Base-by-base conservation (phyloP, 208 protist genomes). In the Leptomonas pyrrhocoris region DNA sequence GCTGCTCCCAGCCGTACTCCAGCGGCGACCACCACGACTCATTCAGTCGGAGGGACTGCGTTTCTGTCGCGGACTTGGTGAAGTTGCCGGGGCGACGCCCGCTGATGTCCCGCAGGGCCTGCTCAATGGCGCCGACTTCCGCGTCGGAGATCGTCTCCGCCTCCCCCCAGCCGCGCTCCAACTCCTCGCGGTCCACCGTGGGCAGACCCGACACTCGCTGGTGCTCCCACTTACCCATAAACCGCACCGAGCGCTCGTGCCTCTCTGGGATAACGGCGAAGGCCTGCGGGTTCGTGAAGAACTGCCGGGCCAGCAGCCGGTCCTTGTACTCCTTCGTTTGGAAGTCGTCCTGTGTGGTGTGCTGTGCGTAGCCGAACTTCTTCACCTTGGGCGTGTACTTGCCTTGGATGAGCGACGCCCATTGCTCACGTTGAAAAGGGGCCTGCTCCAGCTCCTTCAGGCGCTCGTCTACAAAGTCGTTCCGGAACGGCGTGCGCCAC, bases 301-400 rank as follows among this genome's bases (percentile, higher is more conserved):
- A 94, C 73, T 96, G 89, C 42, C 86, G 84, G 8, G 88, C 84
- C 21, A 93, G 80, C 28, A 97, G 68, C 0, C 93, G 77, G 51
- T 96, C 88, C 64, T 86, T 88, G 81, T 96, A 96, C 77, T 97
- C 93, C 81, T 96, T 95, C 3, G 93, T 97, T 50, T 86, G 77
- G 74, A 94, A 96, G 87, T 97, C 93, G 71, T 96, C 91, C 38
- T 92, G 60, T 13, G 87, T 92, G 46, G 64, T 92, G 83, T 96
- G 89, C 68, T 96, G 92, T 45, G 86, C 79, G 85, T 96, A 96
- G 66, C 89, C 89, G 76, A 93, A 93, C 36, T 77, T 77, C 76
- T 94, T 94, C 48, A 73, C 61, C 77, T 96, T 96, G 12, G 91
- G 88, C 46, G 89, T 95, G 79, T 94, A 96, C 79, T 92, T 94